Evolutionary conservation across 805 yeast genomes (phyloP).

Genomic region (Saturnispora gosingensis): DNA sequence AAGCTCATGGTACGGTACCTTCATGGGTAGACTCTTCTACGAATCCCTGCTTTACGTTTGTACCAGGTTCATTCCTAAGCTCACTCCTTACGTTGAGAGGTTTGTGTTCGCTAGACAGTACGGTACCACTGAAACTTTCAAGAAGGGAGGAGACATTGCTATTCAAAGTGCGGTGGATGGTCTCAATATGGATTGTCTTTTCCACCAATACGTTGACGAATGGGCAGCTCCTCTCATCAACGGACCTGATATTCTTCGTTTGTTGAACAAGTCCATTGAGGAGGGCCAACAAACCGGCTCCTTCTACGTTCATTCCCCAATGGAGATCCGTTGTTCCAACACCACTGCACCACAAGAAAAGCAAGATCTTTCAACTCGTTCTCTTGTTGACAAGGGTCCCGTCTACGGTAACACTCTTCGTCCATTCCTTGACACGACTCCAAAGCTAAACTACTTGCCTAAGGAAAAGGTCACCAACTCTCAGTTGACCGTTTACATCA

Average conservation of each 20-base stretch:
- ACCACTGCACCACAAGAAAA: conserved; percentile 42
- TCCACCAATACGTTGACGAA: conserved; percentile 89
- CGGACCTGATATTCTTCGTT: conserved; percentile 62
- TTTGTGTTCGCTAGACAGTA: conserved; percentile 82
- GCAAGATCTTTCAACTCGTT: conserved; percentile 45
- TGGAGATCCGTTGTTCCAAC: conserved; percentile 90
- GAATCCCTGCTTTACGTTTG: conserved; percentile 73
- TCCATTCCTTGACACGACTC: conserved; percentile 77
- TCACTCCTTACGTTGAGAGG: conserved; percentile 78
- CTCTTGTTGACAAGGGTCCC: conserved; percentile 58
- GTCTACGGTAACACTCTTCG: conserved; percentile 75
- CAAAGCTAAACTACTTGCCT: conserved; percentile 50
- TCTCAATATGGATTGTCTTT: conserved; percentile 90
- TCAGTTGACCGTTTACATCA: conserved; percentile 76
- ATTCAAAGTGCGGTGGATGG: conserved; percentile 80
- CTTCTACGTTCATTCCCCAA: conserved; percentile 87
- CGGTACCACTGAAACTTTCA: conserved; percentile 61
- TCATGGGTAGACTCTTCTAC: conserved; percentile 68
- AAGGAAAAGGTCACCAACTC: conserved; percentile 50
- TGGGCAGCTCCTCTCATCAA: conserved; percentile 88
- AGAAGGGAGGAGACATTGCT: conserved; percentile 43
- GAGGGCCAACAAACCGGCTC: conserved; percentile 51
- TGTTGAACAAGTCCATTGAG: conserved; percentile 53
- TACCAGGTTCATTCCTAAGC: conserved; percentile 59
- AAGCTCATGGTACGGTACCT: conserved; percentile 79